Conservation (phyloP, 306 rosid genomes). For the Carpinus fangiana region DNA sequence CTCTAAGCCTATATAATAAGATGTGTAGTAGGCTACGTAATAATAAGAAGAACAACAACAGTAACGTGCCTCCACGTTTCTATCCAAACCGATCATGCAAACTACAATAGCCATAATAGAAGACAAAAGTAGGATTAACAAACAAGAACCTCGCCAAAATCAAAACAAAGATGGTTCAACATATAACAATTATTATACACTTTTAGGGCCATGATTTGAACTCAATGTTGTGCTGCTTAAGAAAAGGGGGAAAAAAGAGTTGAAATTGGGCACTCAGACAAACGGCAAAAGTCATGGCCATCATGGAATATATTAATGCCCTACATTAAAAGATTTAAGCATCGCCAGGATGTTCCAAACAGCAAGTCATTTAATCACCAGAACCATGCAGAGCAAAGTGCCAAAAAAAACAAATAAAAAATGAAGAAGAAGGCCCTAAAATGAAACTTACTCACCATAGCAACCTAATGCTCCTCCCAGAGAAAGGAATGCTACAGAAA, state of each 20-base stretch:
- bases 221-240: neutral
- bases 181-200: neutral
- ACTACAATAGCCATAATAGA: neutral
- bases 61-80: too few species aligned
- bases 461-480: conserved; percentile 63
- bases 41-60: too few species aligned
- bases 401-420: neutral
- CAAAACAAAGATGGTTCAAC: neutral
- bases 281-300: neutral
- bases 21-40: too few species aligned
- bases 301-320: neutral
- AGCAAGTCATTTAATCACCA: neutral
- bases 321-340: neutral
- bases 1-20: too few species aligned
- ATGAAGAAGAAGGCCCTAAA: neutral
- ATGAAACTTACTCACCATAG: conserved; percentile 49
- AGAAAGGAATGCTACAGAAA: conserved; percentile 41
- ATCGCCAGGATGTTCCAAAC: neutral
- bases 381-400: neutral
- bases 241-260: neutral
- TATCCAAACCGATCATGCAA: too few species aligned
- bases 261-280: neutral
- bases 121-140: neutral
- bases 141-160: neutral
- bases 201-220: neutral